Conservation (phyloP, 2,329 filamentous ascomycete genomes). For the Diaporthe sp. region DNA sequence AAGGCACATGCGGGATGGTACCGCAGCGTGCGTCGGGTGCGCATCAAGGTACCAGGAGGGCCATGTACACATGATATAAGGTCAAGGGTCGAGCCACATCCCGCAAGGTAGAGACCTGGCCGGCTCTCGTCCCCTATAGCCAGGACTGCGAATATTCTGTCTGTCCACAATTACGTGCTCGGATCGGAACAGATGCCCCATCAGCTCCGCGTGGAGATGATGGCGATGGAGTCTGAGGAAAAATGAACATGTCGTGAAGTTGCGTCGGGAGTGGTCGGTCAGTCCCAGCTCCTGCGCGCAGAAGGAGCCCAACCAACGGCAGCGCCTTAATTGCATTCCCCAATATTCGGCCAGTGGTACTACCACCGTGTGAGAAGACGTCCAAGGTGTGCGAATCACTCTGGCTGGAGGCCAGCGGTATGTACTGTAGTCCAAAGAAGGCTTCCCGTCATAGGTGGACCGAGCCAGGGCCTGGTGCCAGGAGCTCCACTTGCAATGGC, state of each 20-base stretch:
- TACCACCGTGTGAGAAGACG: constrained; percentile 39
- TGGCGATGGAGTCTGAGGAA: constrained; percentile 7
- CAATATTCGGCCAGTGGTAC: constrained; percentile 39
- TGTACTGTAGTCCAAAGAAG: constrained; percentile 38
- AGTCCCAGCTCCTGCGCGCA: constrained; percentile 14
- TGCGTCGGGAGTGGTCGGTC: constrained; percentile 23
- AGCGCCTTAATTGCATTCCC: constrained; percentile 32
- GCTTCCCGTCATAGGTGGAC: constrained; percentile 38
- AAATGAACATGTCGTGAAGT: constrained; percentile 22
- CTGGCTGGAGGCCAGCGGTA: constrained; percentile 12
- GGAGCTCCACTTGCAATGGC: constrained; percentile 39
- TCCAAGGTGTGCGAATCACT: constrained; percentile 40
- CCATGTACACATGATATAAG: constrained; percentile 34
- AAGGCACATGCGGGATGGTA: constrained; percentile 36
- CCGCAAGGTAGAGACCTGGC: constrained; percentile 16
- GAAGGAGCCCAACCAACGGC: constrained; percentile 37
- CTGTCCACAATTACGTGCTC: constrained; percentile 35
- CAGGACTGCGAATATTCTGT: constrained; percentile 9
- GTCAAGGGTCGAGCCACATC: constrained; percentile 27
- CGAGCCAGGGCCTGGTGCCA: constrained; percentile 31
- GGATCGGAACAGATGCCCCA: constrained; percentile 33
- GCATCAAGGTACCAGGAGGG: constrained; percentile 30
- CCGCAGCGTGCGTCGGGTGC: constrained; percentile 31
- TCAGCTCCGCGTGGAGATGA: constrained; percentile 25
- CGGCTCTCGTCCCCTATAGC: constrained; percentile 23